A percentile compares a stretch with the other conserved stretches of the same genome.
Evolutionary conservation across 345 rosid genomes (phyloP).

Genomic region (Mallotus nudiflorus): DNA sequence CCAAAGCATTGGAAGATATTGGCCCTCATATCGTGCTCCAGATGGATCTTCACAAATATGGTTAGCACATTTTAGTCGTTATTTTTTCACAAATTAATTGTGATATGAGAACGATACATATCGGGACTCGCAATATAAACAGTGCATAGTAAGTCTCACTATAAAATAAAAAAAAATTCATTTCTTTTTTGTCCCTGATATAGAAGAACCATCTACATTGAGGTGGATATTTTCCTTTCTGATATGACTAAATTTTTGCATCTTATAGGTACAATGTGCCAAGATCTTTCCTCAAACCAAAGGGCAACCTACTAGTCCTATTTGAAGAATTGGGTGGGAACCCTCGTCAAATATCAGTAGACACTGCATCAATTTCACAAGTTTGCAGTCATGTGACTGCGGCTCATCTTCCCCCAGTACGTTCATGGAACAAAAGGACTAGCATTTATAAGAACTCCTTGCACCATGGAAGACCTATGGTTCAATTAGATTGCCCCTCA

Average conservation of each 20-base stretch:
- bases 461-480: constrained; percentile 4
- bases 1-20: constrained; percentile 77
- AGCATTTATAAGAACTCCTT: not conserved
- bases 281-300: constrained; percentile 44
- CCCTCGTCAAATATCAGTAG: constrained; percentile 49
- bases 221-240: too few species aligned
- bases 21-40: constrained; percentile 56
- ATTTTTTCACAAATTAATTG: not conserved
- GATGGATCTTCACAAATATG: constrained; percentile 77
- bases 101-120: too few species aligned
- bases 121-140: too few species aligned
- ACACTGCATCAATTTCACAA: constrained; percentile 33
- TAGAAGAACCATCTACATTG: not conserved
- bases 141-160: too few species aligned
- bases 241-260: not conserved
- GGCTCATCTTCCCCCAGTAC: constrained; percentile 28
- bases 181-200: too few species aligned
- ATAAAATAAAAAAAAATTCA: too few species aligned
- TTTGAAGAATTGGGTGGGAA: constrained; percentile 57
- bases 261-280: constrained; percentile 57
- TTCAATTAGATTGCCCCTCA: constrained; percentile 39
- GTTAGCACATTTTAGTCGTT: constrained; percentile 27
- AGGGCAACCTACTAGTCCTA: constrained; percentile 46
- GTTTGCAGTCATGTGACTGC: constrained; percentile 33
- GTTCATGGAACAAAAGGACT: constrained; percentile 1